Conservation (phyloP, 192 early-diverging fungal genomes). For the Thamnidium elegans region DNA sequence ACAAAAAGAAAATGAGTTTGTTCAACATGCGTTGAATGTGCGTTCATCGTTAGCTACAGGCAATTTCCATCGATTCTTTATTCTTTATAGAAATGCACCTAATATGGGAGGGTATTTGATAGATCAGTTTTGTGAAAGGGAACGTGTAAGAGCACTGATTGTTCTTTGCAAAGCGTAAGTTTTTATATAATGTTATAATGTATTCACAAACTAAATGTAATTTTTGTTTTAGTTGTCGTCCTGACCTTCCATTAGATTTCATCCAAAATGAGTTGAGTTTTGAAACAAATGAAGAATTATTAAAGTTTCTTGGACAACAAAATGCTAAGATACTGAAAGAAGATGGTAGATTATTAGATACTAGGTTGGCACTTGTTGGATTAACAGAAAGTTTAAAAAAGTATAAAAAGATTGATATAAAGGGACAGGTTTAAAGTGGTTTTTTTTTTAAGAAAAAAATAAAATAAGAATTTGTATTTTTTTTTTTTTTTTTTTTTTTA, state of each 20-base stretch:
- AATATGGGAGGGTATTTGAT: slow-evolving; percentile 90
- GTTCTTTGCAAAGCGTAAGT: slow-evolving; percentile 74
- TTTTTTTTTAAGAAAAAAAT: not conserved
- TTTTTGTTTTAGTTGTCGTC: slow-evolving; percentile 48
- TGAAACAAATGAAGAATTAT: slow-evolving; percentile 37
- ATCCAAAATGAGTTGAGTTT: slow-evolving; percentile 72
- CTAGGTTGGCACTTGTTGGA: slow-evolving; percentile 51
- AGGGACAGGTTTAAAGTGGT: slow-evolving; percentile 62
- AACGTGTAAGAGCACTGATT: slow-evolving; percentile 75
- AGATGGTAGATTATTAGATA: slow-evolving; percentile 47
- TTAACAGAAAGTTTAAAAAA: slow-evolving; percentile 55
- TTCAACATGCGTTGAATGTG: slow-evolving; percentile 83
- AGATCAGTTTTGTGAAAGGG: slow-evolving; percentile 88
- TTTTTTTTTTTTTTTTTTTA: no score
- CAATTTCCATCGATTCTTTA: slow-evolving; percentile 87
- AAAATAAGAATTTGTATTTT: not conserved
- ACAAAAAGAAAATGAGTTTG: slow-evolving; percentile 59
- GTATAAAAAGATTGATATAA: slow-evolving; percentile 73
- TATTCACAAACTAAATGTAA: not conserved
- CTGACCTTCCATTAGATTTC: slow-evolving; percentile 53
- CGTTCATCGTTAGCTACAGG: slow-evolving; percentile 74
- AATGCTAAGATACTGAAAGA: slow-evolving; percentile 32
- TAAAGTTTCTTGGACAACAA: slow-evolving; percentile 50
- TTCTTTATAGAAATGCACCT: slow-evolving; percentile 71
- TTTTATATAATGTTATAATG: no score